Evolutionary conservation across 768 basidiomycete genomes (phyloP).

Genomic region (Mycena floridula): DNA sequence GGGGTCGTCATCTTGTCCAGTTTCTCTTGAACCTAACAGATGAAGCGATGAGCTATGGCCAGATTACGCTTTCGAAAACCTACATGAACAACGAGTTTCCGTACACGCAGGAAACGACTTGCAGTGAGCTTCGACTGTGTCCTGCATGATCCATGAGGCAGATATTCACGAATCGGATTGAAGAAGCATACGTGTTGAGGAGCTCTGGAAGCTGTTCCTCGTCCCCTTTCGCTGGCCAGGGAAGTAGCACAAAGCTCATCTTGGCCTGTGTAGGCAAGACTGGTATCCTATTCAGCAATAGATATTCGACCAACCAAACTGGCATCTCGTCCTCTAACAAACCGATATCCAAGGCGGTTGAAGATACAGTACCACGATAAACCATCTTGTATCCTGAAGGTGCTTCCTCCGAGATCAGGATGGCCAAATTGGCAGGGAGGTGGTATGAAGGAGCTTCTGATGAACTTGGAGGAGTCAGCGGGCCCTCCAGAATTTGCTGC

Average conservation of each 20-base stretch:
- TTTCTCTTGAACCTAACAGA: constrained; percentile 73
- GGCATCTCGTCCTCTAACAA: constrained; percentile 75
- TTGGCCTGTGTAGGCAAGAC: constrained; percentile 53
- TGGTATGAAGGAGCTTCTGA: constrained; percentile 65
- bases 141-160: constrained; percentile 24
- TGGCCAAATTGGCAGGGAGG: constrained; percentile 51
- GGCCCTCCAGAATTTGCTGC: constrained; percentile 48
- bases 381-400: constrained; percentile 67
- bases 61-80: constrained; percentile 18
- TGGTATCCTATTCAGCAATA: constrained; percentile 61
- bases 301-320: constrained; percentile 82
- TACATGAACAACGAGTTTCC: constrained; percentile 82
- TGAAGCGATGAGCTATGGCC: too few relatives aligned
- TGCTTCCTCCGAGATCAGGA: constrained; percentile 81
- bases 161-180: background rate
- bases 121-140: constrained; percentile 86
- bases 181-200: constrained; percentile 65
- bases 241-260: constrained; percentile 84
- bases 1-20: constrained; percentile 48
- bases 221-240: constrained; percentile 57
- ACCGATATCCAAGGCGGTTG: constrained; percentile 38
- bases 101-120: constrained; percentile 75
- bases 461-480: constrained; percentile 60
- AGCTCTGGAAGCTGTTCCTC: constrained; percentile 70
- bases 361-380: constrained; percentile 67